These are phyloP conservation scores for Colletotrichum echinochloae DNA, from an alignment of 2,329 filamentous ascomycete genomes.

Conservation along the genomic window DNA sequence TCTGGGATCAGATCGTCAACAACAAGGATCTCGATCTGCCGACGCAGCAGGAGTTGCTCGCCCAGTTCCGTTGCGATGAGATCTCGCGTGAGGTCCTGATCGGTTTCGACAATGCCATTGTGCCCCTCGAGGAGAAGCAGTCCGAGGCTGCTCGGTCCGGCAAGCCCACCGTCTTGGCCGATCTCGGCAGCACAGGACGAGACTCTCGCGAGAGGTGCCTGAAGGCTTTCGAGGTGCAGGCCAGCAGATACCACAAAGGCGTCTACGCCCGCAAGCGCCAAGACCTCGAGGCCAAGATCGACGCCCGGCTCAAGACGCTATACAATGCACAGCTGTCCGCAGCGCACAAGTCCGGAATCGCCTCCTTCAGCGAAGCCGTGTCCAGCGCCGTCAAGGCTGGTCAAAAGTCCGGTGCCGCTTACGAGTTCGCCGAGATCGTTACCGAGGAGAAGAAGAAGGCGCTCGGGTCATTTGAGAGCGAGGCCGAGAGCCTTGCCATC, in stretches of 20 bases:
- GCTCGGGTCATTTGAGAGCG: conserved; percentile 78
- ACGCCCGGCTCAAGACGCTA: conserved; percentile 86
- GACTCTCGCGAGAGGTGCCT: conserved; percentile 78
- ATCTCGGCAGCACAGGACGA: conserved; percentile 80
- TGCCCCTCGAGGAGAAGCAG: conserved; percentile 88
- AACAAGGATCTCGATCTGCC: conserved; percentile 98
- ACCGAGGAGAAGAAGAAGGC: conserved; percentile 82
- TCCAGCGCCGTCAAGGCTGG: conserved; percentile 88
- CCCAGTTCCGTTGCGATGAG: conserved; percentile 97
- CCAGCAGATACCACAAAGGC: conserved; percentile 95
- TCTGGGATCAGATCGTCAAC: conserved; percentile 99
- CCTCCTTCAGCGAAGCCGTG: conserved; percentile 88
- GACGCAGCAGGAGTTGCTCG: conserved; percentile 95
- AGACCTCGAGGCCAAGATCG: conserved; percentile 88
- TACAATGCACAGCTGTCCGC: conserved; percentile 90
- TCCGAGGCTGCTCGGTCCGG: conserved; percentile 80
- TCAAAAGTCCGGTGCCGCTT: conserved; percentile 89
- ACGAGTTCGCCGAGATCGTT: conserved; percentile 97
- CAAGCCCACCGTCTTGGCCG: conserved; percentile 76
- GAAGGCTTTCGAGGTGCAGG: conserved; percentile 88
- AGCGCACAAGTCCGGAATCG: conserved; percentile 88
- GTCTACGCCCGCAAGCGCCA: conserved; percentile 88
- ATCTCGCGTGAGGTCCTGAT: conserved; percentile 90
- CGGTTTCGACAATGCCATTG: conserved; percentile 83
- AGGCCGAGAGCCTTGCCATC: conserved; percentile 80